A percentile compares a stretch with the other conserved stretches of the same genome.
phyloP scores from a whole-genome alignment of 2,329 filamentous ascomycete species.

The Geosmithia morbida region DNA sequence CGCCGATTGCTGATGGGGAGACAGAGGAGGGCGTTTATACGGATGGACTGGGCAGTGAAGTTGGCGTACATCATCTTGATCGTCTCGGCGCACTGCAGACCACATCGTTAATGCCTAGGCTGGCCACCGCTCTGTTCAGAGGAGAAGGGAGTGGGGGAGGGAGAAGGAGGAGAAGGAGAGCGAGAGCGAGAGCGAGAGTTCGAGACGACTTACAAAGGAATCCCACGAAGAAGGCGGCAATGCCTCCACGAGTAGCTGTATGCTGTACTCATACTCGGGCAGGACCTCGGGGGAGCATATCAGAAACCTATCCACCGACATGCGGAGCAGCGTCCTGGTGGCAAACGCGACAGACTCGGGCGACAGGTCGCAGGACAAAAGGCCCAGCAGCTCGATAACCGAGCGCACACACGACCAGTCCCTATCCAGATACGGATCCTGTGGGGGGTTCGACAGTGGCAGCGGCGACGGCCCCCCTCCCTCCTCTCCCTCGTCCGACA shows the following conservation, averaged over 20 bases:
- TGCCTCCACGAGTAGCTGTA: conserved; percentile 26
- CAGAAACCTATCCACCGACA: conserved; percentile 39
- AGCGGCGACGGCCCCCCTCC: conserved; percentile 1
- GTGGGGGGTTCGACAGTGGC: conserved; percentile 7
- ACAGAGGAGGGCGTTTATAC: conserved; percentile 40
- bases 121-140: no score
- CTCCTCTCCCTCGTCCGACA: conserved; percentile 22
- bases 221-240: conserved; percentile 23
- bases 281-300: conserved; percentile 26
- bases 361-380: conserved; percentile 20
- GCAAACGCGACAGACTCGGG: conserved; percentile 20
- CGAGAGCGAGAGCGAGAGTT: not conserved
- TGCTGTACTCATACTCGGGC: conserved; percentile 22
- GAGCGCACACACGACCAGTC: conserved; percentile 30
- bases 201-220: conserved; percentile 22
- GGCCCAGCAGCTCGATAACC: conserved; percentile 26
- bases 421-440: conserved; percentile 17
- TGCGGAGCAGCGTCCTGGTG: conserved; percentile 32
- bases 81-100: conserved; percentile 31
- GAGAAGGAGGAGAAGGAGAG: no score
- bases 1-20: conserved; percentile 37
- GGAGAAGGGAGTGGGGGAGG: no score
- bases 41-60: conserved; percentile 33
- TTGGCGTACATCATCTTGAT: conserved; percentile 29
- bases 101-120: conserved; percentile 4